Conservation (phyloP, 2,329 filamentous ascomycete species). For the Monilinia aucupariae region DNA sequence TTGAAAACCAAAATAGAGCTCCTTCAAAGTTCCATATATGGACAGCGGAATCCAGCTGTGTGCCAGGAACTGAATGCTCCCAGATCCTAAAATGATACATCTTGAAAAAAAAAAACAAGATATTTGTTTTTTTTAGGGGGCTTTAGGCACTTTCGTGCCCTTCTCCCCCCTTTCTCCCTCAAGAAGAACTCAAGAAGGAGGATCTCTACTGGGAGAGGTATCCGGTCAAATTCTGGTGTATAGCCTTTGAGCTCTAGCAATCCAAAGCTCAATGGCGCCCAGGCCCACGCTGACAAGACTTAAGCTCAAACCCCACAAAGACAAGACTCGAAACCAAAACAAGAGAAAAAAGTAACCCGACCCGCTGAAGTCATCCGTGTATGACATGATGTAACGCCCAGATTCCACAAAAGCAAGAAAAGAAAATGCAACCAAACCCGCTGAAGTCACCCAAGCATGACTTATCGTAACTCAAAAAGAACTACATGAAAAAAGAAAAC, state of each 20-base stretch:
- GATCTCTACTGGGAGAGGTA: neutral
- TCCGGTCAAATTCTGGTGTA: neutral
- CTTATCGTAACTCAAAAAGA: no score
- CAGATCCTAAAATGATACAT: no score
- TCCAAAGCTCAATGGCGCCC: no score
- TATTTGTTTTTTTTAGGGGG: neutral
- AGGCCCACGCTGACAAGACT: no score
- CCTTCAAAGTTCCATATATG: no score
- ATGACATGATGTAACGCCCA: neutral
- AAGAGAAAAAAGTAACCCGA: neutral
- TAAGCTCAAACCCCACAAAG: neutral
- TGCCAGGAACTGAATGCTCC: no score
- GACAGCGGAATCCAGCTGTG: no score
- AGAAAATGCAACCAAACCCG: no score
- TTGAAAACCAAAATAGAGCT: no score
- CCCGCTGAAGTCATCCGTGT: neutral
- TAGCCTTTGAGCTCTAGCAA: no score
- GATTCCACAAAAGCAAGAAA: neutral
- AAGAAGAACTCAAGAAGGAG: neutral
- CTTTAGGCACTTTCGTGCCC: neutral
- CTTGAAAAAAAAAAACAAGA: neutral
- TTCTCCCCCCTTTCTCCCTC: neutral
- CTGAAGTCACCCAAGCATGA: no score
- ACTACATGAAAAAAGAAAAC: neutral
- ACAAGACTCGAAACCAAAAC: neutral